A percentile compares a stretch with the other conserved stretches of the same genome.
These are phyloP conservation scores for Dimargaris verticillata DNA, from an alignment of 192 early-diverging fungal species.

Conservation along the genomic window DNA sequence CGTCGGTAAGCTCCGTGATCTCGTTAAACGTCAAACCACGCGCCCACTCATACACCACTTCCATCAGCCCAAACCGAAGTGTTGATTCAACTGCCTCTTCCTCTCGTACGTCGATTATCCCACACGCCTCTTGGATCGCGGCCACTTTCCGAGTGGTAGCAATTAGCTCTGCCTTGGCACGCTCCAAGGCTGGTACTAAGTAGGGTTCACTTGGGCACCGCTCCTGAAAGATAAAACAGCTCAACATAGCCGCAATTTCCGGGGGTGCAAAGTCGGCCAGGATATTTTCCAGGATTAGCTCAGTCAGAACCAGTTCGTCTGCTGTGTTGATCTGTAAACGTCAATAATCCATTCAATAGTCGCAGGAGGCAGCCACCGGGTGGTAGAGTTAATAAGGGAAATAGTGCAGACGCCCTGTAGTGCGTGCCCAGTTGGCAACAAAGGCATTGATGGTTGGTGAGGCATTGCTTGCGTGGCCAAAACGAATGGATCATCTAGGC, in stretches of 20 bases:
- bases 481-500: no score
- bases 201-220: constrained; percentile 48
- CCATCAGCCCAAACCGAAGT: constrained; percentile 76
- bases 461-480: no score
- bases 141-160: constrained; percentile 52
- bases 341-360: constrained; percentile 7
- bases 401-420: no score
- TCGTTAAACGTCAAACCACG: constrained; percentile 78
- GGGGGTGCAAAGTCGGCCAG: constrained; percentile 75
- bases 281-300: constrained; percentile 87
- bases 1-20: constrained; percentile 84
- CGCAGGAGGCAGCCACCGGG: no score
- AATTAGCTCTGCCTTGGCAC: constrained; percentile 24
- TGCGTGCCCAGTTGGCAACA: no score
- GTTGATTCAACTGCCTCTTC: not conserved
- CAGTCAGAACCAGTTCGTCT: constrained; percentile 85
- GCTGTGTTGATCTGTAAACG: constrained; percentile 64
- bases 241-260: constrained; percentile 85
- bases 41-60: constrained; percentile 98
- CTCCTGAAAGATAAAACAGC: constrained; percentile 91
- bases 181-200: constrained; percentile 45
- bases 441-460: no score
- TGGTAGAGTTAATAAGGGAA: no score
- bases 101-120: constrained; percentile 24
- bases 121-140: constrained; percentile 50